These are phyloP conservation scores for Candida palmyrensis DNA, from an alignment of 805 yeast species.

Conservation along the genomic window DNA sequence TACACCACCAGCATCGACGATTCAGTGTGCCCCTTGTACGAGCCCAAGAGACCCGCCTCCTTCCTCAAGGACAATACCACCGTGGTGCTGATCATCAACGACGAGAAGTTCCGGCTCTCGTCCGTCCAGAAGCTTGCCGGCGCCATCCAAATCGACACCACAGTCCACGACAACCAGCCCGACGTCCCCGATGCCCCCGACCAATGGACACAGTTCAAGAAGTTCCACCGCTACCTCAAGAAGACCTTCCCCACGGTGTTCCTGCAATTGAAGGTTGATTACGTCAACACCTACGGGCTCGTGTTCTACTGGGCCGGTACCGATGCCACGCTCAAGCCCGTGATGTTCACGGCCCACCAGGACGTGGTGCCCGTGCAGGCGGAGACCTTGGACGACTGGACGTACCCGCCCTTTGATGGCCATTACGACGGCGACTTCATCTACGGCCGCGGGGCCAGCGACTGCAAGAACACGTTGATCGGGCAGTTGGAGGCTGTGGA, in stretches of 20 bases:
- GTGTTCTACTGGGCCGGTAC: constrained; percentile 60
- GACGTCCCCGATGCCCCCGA: constrained; percentile 49
- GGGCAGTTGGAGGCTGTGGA: constrained; percentile 67
- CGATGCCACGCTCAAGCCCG: constrained; percentile 56
- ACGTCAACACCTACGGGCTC: constrained; percentile 59
- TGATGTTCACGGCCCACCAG: constrained; percentile 69
- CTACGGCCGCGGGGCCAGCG: constrained; percentile 77
- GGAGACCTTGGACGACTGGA: constrained; percentile 56
- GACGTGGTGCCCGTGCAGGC: constrained; percentile 76
- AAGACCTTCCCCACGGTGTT: constrained; percentile 51
- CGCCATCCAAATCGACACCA: constrained; percentile 64
- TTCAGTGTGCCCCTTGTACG: constrained; percentile 20
- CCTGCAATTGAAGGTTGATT: constrained; percentile 43
- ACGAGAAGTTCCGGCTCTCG: constrained; percentile 17
- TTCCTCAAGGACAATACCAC: constrained; percentile 22
- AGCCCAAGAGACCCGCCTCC: constrained; percentile 16
- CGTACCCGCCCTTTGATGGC: constrained; percentile 55
- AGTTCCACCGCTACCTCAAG: constrained; percentile 50
- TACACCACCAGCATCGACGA: constrained; percentile 11
- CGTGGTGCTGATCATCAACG: constrained; percentile 22
- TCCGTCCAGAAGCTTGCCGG: constrained; percentile 45
- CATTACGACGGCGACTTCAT: constrained; percentile 59
- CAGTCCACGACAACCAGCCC: constrained; percentile 48
- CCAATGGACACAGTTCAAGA: constrained; percentile 35
- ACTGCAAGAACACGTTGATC: constrained; percentile 66